Evolutionary conservation across 805 yeast genomes (phyloP).

Genomic region (Cyberlindnera nakhonratchasimensis): DNA sequence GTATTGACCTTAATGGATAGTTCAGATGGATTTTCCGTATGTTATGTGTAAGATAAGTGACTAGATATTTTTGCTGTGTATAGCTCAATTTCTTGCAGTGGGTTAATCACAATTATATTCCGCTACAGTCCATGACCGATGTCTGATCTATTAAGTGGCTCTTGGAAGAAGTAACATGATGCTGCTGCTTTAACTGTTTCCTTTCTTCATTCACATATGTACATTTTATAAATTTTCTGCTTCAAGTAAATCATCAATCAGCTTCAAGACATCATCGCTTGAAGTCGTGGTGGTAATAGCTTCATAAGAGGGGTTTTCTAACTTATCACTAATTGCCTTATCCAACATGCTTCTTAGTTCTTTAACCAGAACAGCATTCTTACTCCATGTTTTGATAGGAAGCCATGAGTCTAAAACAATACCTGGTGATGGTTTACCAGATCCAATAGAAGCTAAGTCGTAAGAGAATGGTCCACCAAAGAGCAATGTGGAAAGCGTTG

Average conservation of each 20-base stretch:
- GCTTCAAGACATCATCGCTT: constrained; percentile 33
- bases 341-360: constrained; percentile 66
- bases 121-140: too few relatives aligned
- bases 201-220: too few relatives aligned
- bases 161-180: too few relatives aligned
- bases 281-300: constrained; percentile 14
- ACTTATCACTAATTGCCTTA: constrained; percentile 56
- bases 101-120: too few relatives aligned
- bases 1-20: too few relatives aligned
- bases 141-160: too few relatives aligned
- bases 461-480: constrained; percentile 75
- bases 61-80: too few relatives aligned
- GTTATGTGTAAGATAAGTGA: too few relatives aligned
- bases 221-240: constrained; percentile 14
- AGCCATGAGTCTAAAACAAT: constrained; percentile 85
- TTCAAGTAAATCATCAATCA: constrained; percentile 34
- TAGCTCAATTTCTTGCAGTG: too few relatives aligned
- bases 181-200: too few relatives aligned
- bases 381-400: constrained; percentile 89
- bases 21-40: too few relatives aligned
- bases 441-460: constrained; percentile 42
- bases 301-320: constrained; percentile 46
- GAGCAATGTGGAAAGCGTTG: constrained; percentile 65
- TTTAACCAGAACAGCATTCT: constrained; percentile 82
- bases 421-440: constrained; percentile 67